These are phyloP conservation scores for Tylopilus plumbeoviolaceoides DNA, from an alignment of 768 basidiomycete genomes.

Conservation along the genomic window DNA sequence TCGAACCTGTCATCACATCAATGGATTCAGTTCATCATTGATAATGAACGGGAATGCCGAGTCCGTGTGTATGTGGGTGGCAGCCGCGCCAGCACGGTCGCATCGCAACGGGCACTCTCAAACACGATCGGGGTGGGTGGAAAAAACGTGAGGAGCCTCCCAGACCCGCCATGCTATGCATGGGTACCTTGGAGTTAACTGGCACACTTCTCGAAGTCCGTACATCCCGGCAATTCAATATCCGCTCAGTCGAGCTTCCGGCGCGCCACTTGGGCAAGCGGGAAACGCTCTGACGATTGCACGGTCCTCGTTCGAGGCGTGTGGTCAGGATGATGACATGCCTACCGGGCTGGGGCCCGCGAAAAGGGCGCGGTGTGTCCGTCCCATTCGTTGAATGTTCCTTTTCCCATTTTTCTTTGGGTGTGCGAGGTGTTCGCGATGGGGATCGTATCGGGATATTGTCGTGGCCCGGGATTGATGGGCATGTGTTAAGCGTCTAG, in stretches of 20 bases:
- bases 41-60: conserved; percentile 6
- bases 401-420: not conserved
- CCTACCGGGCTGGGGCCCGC: not conserved
- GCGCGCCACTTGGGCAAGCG: conserved; percentile 19
- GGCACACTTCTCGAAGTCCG: conserved; percentile 25
- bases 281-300: not conserved
- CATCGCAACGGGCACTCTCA: not conserved
- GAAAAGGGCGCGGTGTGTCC: conserved; percentile 1
- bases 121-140: conserved; percentile 11
- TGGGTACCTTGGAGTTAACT: conserved; percentile 8
- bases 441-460: conserved; percentile 7
- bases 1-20: not conserved
- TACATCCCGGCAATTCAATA: conserved; percentile 27
- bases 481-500: conserved; percentile 19
- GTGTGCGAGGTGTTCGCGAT: not conserved
- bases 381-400: conserved; percentile 3
- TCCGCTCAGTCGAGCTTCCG: conserved; percentile 31
- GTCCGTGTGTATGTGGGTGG: not conserved
- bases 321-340: not conserved
- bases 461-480: conserved; percentile 4
- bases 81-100: no score
- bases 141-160: conserved; percentile 13
- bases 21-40: no score
- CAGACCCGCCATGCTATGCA: conserved; percentile 12
- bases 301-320: no score